Evolutionary conservation across 1,284 basidiomycete genomes (phyloP).

Genomic region (Trichosporon inkin): DNA sequence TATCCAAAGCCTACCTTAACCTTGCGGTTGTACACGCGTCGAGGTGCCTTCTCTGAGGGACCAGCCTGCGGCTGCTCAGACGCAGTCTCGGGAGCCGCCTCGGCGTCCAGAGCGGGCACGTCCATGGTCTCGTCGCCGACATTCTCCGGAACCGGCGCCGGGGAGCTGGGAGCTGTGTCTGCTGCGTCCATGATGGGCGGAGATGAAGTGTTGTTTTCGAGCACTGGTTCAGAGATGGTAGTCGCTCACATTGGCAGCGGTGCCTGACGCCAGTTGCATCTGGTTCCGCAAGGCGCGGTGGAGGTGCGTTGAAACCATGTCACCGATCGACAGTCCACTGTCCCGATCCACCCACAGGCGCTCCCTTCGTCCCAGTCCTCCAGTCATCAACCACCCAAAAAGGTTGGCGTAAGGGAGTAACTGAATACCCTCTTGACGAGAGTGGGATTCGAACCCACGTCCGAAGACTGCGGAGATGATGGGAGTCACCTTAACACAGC

Average conservation of each 20-base stretch:
- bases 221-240: neutral
- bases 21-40: constrained; percentile 13
- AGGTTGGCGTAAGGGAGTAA: constrained; percentile 7
- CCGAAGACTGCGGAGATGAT: constrained; percentile 34
- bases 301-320: neutral
- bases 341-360: neutral
- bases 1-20: neutral
- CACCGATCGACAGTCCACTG: neutral
- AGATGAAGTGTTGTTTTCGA: constrained; percentile 6
- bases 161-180: constrained; percentile 16
- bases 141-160: neutral
- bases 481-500: constrained; percentile 19
- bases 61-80: constrained; percentile 16
- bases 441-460: constrained; percentile 48
- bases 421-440: constrained; percentile 14
- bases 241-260: constrained; percentile 2
- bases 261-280: constrained; percentile 4
- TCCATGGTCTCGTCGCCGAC: constrained; percentile 3
- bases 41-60: constrained; percentile 10
- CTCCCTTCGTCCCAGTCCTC: neutral
- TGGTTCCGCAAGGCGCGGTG: neutral
- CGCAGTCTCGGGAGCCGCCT: constrained; percentile 1
- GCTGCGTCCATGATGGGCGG: constrained; percentile 8
- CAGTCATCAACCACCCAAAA: neutral
- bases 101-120: neutral